phyloP scores from a whole-genome alignment of 805 yeast genomes.

The Candida palmyrensis region DNA sequence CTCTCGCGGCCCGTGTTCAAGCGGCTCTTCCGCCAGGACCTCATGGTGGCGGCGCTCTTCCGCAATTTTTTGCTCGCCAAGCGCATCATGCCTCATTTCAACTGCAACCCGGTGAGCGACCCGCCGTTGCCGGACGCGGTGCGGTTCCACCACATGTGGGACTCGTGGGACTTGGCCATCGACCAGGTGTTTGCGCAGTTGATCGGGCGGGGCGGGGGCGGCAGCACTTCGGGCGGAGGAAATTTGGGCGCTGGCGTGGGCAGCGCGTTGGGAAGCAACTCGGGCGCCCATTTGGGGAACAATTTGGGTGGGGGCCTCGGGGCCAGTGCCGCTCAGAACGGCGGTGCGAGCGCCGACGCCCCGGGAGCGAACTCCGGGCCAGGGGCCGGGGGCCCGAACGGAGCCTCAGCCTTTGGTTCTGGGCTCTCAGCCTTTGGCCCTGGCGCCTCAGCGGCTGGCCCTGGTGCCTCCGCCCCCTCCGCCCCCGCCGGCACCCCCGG shows the following conservation, averaged over 20 bases:
- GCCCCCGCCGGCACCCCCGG: constrained; percentile 2
- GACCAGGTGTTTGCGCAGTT: constrained; percentile 85
- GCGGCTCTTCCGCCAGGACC: constrained; percentile 85
- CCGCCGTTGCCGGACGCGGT: constrained; percentile 85
- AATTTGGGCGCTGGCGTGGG: too few relatives aligned
- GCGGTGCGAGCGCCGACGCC: neutral
- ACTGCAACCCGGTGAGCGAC: constrained; percentile 91
- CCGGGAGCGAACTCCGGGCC: neutral
- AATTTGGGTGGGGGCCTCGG: neutral
- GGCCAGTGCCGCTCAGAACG: constrained; percentile 1
- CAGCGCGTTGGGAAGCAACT: neutral
- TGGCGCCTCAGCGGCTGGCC: constrained; percentile 1
- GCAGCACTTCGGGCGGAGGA: constrained; percentile 26
- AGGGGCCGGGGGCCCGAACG: neutral
- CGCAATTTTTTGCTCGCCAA: constrained; percentile 89
- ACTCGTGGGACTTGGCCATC: constrained; percentile 94
- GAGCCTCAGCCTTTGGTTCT: neutral
- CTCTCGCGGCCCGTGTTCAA: constrained; percentile 85
- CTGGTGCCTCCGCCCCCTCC: constrained; percentile 2
- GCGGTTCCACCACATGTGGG: constrained; percentile 91
- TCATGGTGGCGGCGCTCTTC: constrained; percentile 94
- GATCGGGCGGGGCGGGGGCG: too few relatives aligned
- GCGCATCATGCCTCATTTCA: constrained; percentile 86
- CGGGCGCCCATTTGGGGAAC: neutral
- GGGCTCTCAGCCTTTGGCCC: neutral